Evolutionary conservation across 768 basidiomycete species (phyloP), one percentile per base, ranked within the genome.

Genomic region (Phylloporus scabripes): DNA sequence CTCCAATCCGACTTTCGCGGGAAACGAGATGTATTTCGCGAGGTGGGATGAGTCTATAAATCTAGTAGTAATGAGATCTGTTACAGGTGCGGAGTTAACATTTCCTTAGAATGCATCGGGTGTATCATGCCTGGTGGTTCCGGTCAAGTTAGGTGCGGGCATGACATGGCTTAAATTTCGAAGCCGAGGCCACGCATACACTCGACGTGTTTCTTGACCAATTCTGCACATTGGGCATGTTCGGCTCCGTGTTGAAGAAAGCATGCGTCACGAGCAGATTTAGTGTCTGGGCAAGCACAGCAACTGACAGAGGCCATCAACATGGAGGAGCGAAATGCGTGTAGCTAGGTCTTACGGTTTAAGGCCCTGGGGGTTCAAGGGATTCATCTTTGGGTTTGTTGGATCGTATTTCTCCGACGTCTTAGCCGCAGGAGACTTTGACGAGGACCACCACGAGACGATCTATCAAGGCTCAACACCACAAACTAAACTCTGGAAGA

Each of bases 101-200:
- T 32, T 24, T 31, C 34, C 20, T 45, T 10, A 21, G 10, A 18
- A 36, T 10, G 45, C 7, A 34, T 23, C 7, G n/a, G 23, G 17
- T 45, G 26, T 40, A 44, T 28, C 46, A 10, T 56, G 18, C 41
- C 38, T 33, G 23, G 14, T 31, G 7, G 17, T 32, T 2, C 1
- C 32, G 17, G 32, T 11, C 5, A 4, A 28, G 8, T 23, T 28
- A 23, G 21, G 21, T 23, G 21, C 21, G 15, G 23, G 17, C 41
- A 40, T n/a, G 43, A 21, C 14, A 11, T 11, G 12, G 45, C 14
- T 50, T 72, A 89, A 9, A 89, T 66, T 58, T 92, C 88, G 79
- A 98, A 98, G 10, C 95, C 95, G 42, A 91, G 78, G 15, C 76
- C 71, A 34, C 83, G 77, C 96, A 99, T 99, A 73, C 96, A 99